These are phyloP conservation scores for Anastatica hierochuntica DNA, from an alignment of 345 rosid genomes.

Conservation along the genomic window DNA sequence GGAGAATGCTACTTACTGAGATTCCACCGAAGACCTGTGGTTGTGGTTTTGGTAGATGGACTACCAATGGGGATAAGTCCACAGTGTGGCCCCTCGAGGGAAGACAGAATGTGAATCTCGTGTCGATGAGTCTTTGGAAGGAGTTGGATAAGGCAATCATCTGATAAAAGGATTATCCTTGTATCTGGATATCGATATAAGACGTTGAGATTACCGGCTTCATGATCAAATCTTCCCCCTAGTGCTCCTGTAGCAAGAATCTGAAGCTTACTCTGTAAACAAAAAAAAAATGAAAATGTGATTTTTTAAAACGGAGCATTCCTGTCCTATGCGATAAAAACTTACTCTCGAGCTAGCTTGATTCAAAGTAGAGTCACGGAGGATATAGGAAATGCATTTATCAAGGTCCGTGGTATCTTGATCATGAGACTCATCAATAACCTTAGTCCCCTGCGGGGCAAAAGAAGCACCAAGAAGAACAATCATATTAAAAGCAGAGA, in stretches of 20 bases:
- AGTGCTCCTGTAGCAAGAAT: conserved; percentile 91
- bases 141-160: conserved; percentile 68
- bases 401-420: conserved; percentile 96
- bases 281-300: not conserved
- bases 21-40: conserved; percentile 86
- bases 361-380: conserved; percentile 36
- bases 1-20: conserved; percentile 60
- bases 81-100: conserved; percentile 76
- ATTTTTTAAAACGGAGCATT: no score
- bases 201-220: conserved; percentile 80
- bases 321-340: no score
- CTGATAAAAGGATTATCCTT: conserved; percentile 58
- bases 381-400: conserved; percentile 59
- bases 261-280: conserved; percentile 38
- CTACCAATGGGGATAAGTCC: conserved; percentile 80
- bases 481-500: conserved; percentile 13
- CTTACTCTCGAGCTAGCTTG: conserved; percentile 48
- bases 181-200: conserved; percentile 45
- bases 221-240: conserved; percentile 96
- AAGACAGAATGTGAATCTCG: conserved; percentile 47
- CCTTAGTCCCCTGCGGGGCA: conserved; percentile 56
- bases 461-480: not conserved
- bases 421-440: conserved; percentile 70
- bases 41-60: conserved; percentile 59
- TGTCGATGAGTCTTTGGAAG: conserved; percentile 63